Conservation (phyloP, 2,329 filamentous ascomycete genomes). For the Dissoconium aciculare region DNA sequence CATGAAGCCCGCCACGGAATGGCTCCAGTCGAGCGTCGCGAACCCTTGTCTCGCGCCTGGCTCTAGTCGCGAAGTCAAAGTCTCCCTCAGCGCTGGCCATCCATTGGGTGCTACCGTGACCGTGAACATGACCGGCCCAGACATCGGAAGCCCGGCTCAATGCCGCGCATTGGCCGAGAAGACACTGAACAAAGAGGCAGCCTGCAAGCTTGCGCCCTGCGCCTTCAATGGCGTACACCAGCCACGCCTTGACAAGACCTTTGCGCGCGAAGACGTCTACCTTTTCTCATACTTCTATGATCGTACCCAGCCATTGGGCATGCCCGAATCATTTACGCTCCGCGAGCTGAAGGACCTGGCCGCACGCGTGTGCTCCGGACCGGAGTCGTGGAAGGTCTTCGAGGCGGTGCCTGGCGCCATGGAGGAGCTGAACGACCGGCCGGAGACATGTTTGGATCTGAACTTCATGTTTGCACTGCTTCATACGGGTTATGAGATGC, state of each 20-base stretch:
- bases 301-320: conserved; percentile 80
- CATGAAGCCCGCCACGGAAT: conserved; percentile 42
- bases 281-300: conserved; percentile 98
- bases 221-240: conserved; percentile 98
- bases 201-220: conserved; percentile 76
- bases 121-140: conserved; percentile 79
- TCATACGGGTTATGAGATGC: conserved; percentile 96
- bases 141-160: conserved; percentile 60
- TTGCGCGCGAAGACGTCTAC: conserved; percentile 79
- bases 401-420: conserved; percentile 59
- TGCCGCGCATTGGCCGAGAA: conserved; percentile 84
- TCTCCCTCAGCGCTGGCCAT: conserved; percentile 54
- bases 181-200: conserved; percentile 72
- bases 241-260: conserved; percentile 81
- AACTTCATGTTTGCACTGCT: conserved; percentile 91
- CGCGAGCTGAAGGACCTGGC: conserved; percentile 79
- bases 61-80: conserved; percentile 56
- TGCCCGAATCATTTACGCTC: conserved; percentile 95
- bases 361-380: conserved; percentile 71
- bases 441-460: conserved; percentile 85
- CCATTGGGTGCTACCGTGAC: conserved; percentile 48
- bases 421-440: conserved; percentile 62
- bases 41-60: conserved; percentile 82
- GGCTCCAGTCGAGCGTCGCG: conserved; percentile 54
- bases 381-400: conserved; percentile 73